Percentiles rank a stretch among this genome's conserved stretches.
phyloP scores from a whole-genome alignment of 805 yeast species.

The Vanderwaltozyma polyspora region DNA sequence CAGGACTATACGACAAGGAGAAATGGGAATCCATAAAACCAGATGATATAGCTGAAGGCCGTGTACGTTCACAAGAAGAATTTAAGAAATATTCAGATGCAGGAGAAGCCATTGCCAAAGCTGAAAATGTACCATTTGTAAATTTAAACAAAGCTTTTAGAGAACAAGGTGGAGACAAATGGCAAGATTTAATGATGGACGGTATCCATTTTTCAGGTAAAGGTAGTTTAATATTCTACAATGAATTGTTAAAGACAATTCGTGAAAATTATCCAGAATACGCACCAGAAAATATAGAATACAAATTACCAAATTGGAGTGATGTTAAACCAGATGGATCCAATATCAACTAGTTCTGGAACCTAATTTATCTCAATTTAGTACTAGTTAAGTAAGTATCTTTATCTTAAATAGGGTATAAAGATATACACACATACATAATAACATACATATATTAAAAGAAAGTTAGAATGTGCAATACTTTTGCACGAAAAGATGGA shows the following conservation, averaged over 20 bases:
- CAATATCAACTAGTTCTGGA: slow-evolving; percentile 5
- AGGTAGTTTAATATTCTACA: slow-evolving; percentile 41
- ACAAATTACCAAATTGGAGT: slow-evolving; percentile 33
- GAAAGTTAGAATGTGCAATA: too few relatives aligned
- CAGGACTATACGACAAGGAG: slow-evolving; percentile 43
- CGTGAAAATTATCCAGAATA: slow-evolving; percentile 37
- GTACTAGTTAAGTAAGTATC: too few relatives aligned
- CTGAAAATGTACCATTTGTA: slow-evolving; percentile 43
- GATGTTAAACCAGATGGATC: slow-evolving; percentile 23
- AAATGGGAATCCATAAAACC: slow-evolving; percentile 29
- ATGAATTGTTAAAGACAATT: slow-evolving; percentile 34
- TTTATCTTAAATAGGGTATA: too few relatives aligned
- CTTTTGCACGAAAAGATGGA: too few relatives aligned
- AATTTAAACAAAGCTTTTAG: slow-evolving; percentile 39
- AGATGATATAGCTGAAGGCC: slow-evolving; percentile 30
- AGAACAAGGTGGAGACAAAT: slow-evolving; percentile 28
- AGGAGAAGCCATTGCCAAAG: slow-evolving; percentile 33
- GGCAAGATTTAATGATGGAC: slow-evolving; percentile 34
- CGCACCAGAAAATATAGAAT: slow-evolving; percentile 31
- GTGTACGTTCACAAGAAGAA: slow-evolving; percentile 35
- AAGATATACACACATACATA: too few relatives aligned
- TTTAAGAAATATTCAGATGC: slow-evolving; percentile 43
- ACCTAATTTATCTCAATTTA: too few relatives aligned
- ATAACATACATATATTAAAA: too few relatives aligned
- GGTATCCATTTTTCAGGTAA: slow-evolving; percentile 52